Evolutionary conservation across 176 grass and related monocot species (phyloP).

Genomic region (Thinopyrum elongatum): DNA sequence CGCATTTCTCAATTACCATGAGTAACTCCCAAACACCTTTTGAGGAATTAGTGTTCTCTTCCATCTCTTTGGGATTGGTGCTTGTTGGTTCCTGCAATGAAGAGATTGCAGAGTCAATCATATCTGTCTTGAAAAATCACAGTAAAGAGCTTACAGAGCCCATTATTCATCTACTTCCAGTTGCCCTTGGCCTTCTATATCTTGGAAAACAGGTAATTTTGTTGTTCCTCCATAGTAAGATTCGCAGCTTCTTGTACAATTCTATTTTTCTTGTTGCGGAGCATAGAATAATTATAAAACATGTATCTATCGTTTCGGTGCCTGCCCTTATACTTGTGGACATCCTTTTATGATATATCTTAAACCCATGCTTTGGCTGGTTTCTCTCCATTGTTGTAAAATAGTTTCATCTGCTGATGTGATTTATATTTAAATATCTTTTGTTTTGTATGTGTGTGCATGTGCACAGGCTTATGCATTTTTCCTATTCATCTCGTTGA

Average conservation of each 20-base stretch:
- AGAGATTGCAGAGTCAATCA: slow-evolving; percentile 93
- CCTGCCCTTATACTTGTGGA: not conserved
- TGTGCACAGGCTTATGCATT: not conserved
- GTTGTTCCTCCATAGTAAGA: not conserved
- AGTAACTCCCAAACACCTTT: slow-evolving; percentile 69
- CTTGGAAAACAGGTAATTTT: slow-evolving; percentile 89
- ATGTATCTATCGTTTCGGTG: not conserved
- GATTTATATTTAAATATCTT: not conserved
- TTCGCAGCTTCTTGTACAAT: not conserved
- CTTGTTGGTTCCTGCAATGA: slow-evolving; percentile 98
- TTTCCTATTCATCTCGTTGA: slow-evolving; percentile 2
- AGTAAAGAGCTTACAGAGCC: slow-evolving; percentile 58
- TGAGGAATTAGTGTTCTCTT: slow-evolving; percentile 83
- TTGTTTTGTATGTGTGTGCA: not conserved
- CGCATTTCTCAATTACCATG: slow-evolving; percentile 62
- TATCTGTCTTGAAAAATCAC: slow-evolving; percentile 80
- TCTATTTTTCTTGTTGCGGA: not conserved
- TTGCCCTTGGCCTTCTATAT: slow-evolving; percentile 93
- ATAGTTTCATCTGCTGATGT: too few relatives aligned
- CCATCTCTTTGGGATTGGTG: slow-evolving; percentile 78
- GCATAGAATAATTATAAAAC: not conserved
- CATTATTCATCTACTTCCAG: slow-evolving; percentile 76
- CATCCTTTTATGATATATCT: not conserved
- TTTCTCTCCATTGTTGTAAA: not conserved
- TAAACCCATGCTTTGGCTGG: not conserved